Evolutionary conservation across 495 filamentous ascomycete genomes (phyloP).

Genomic region (Tuber brumale): DNA sequence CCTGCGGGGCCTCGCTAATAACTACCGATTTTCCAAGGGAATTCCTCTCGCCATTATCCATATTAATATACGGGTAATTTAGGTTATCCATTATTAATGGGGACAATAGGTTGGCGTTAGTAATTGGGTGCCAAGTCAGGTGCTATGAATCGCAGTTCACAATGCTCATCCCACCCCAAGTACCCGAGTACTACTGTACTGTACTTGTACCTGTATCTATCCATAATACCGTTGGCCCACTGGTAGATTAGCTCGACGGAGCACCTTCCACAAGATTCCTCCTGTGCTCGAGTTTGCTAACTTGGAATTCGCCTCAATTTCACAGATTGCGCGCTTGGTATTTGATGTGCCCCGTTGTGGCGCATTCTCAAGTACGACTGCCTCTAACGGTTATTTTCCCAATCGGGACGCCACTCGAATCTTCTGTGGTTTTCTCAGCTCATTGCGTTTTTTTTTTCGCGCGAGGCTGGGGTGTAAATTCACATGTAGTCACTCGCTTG

Average conservation of each 20-base stretch:
- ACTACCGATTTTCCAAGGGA: neutral
- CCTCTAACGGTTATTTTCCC: neutral
- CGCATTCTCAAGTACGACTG: neutral
- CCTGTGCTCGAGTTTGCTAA: neutral
- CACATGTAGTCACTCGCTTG: neutral
- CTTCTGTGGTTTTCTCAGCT: neutral
- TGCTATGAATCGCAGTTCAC: neutral
- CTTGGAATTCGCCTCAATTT: neutral
- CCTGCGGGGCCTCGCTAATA: neutral
- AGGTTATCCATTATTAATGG: neutral
- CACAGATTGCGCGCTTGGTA: neutral
- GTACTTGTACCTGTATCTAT: neutral
- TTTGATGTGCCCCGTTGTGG: neutral
- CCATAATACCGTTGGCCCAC: neutral
- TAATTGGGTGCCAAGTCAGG: neutral
- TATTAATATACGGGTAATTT: neutral
- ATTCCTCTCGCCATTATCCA: neutral
- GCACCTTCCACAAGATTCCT: neutral
- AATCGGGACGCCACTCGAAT: neutral
- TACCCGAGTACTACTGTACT: neutral
- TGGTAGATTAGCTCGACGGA: neutral
- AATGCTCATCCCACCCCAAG: no score
- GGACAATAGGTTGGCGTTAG: neutral
- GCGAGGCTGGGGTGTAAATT: neutral
- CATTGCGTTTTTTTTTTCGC: neutral